Base-by-base conservation (phyloP, 345 rosid genomes). In the Balakata baccata region DNA sequence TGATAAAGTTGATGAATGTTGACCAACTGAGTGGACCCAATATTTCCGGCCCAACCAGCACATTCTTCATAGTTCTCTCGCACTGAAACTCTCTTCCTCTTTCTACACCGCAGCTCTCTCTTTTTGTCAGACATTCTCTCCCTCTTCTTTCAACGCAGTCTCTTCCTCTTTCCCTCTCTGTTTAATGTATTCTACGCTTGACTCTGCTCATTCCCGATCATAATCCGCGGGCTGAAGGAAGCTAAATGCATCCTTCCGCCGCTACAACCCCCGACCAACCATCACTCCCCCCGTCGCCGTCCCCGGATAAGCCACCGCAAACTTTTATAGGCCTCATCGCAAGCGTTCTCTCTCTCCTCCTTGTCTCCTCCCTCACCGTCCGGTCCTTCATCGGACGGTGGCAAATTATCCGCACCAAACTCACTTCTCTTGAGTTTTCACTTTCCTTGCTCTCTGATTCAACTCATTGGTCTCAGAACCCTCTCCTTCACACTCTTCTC, bases 321-420 rank as follows among this genome's bases (percentile, higher is more conserved):
- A 78, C 95, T 0, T 83, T 90, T 17, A 88, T 89, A 14, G 87
- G 87, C 77, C 74, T 83, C 13, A 82, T 92, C 41, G 76, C 84
- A 23, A 79, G 74, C 74, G 78, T 89, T n/a, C 85, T 92, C 77
- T 89, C 95, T 11, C 74, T 84, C 67, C 91, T 92, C 72, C 89
- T 92, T 25, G 41, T 86, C 6, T 85, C 93, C 38, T 82, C 92
- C 17, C 82, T 86, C 73, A 65, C 81, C 74, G 89, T 88, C 80
- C 85, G 71, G 5, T 87, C 89, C 3, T 90, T 88, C 85, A 52
- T 87, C 81, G 92, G 93, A 18, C 88, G 92, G 77, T 92, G 95
- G 95, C 93, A 88, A 69, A 78, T 84, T 68, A 69, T 92, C 81
- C 90, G 88, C 9, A 56, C 85, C 3, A 92, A 89, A 76, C 93